Conservation (phyloP, 768 basidiomycete genomes). For the Tephrocybe sp. region DNA sequence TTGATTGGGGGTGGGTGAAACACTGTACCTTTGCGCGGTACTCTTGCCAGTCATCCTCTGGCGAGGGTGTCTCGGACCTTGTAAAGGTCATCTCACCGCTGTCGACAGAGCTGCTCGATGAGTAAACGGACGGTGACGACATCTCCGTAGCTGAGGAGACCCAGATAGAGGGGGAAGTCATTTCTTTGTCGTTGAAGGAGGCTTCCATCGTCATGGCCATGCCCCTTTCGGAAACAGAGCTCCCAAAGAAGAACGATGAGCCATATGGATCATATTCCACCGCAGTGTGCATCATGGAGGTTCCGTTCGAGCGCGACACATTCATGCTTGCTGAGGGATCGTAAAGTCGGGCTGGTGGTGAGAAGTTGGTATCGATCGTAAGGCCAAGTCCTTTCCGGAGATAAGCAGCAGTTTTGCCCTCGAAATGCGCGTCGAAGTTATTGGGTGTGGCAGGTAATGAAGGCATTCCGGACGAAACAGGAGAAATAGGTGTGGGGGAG, state of each 20-base stretch:
- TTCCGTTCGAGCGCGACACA: slow-evolving; percentile 45
- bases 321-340: slow-evolving; percentile 41
- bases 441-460: slow-evolving; percentile 63
- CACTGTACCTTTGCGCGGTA: slow-evolving; percentile 32
- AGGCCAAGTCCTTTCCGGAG: slow-evolving; percentile 39
- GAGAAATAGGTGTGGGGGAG: slow-evolving; percentile 42
- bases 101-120: slow-evolving; percentile 34
- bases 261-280: slow-evolving; percentile 63
- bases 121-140: slow-evolving; percentile 46
- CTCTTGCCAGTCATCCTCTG: slow-evolving; percentile 29
- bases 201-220: slow-evolving; percentile 25
- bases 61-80: slow-evolving; percentile 33
- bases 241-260: slow-evolving; percentile 53
- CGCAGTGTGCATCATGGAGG: slow-evolving; percentile 74
- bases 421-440: slow-evolving; percentile 41
- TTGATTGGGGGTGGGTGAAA: slow-evolving; percentile 31
- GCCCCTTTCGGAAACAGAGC: slow-evolving; percentile 36
- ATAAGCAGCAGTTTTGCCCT: slow-evolving; percentile 31
- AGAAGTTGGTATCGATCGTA: slow-evolving; percentile 57
- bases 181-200: slow-evolving; percentile 50
- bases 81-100: slow-evolving; percentile 31
- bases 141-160: slow-evolving; percentile 43
- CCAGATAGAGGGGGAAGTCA: slow-evolving; percentile 51
- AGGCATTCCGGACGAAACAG: slow-evolving; percentile 37
- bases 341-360: slow-evolving; percentile 41